phyloP scores from a whole-genome alignment of 768 basidiomycete genomes.

The Tricholoma saponaceum region DNA sequence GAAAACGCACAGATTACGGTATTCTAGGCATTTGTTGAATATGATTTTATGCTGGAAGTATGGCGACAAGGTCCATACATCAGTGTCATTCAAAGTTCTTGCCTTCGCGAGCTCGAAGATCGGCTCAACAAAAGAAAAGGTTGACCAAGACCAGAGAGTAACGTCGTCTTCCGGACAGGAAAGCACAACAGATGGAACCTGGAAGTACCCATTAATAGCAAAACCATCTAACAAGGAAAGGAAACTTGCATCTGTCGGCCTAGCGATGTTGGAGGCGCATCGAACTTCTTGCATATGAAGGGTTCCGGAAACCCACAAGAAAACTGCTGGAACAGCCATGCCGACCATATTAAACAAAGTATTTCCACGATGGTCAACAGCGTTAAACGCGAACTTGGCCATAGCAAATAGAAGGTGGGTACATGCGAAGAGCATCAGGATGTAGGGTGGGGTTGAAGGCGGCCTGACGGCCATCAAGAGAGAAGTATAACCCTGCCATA shows the following conservation, averaged over 20 bases:
- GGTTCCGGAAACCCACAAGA: slow-evolving; percentile 52
- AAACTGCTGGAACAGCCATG: slow-evolving; percentile 30
- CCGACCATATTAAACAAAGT: slow-evolving; percentile 21
- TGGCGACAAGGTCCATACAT: slow-evolving; percentile 66
- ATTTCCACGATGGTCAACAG: slow-evolving; percentile 14
- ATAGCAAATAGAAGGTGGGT: slow-evolving; percentile 32
- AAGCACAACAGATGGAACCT: slow-evolving; percentile 46
- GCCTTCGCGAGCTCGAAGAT: slow-evolving; percentile 48
- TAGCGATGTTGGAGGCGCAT: slow-evolving; percentile 48
- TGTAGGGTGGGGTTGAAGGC: slow-evolving; percentile 49
- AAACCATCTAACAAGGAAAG: neutral
- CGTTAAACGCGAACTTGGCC: slow-evolving; percentile 30
- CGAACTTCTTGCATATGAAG: slow-evolving; percentile 44
- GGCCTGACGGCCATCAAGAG: slow-evolving; percentile 35
- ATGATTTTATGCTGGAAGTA: slow-evolving; percentile 66
- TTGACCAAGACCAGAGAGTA: slow-evolving; percentile 61
- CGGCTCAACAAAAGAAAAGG: slow-evolving; percentile 62
- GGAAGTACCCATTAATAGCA: neutral
- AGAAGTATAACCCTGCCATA: slow-evolving; percentile 39
- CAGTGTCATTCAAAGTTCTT: slow-evolving; percentile 43
- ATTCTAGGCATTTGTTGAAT: slow-evolving; percentile 58
- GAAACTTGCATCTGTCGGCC: slow-evolving; percentile 39
- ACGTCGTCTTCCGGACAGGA: slow-evolving; percentile 66
- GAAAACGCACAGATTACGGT: slow-evolving; percentile 35
- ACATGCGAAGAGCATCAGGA: slow-evolving; percentile 39